phyloP scores from a whole-genome alignment of 2,329 filamentous ascomycete species.

The Clarireedia homoeocarpa region DNA sequence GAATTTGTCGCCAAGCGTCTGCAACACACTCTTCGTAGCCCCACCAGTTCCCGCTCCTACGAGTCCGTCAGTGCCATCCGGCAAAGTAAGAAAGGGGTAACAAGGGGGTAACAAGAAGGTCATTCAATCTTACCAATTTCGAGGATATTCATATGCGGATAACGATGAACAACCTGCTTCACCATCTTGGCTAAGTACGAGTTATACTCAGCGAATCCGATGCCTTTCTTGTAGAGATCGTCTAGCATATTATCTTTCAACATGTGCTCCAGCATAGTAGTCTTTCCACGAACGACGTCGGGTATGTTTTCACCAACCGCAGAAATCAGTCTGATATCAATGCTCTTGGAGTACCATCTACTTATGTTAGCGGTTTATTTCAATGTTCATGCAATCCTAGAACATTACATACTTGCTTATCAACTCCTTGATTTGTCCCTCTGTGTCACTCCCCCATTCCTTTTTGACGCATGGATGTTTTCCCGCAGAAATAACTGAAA shows the following conservation, averaged over 20 bases:
- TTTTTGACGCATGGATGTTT: background rate
- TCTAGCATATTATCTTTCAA: constrained; percentile 15
- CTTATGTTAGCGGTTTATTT: background rate
- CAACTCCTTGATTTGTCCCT: background rate
- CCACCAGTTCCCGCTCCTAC: constrained; percentile 26
- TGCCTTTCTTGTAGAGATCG: constrained; percentile 14
- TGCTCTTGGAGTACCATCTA: background rate
- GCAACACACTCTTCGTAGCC: constrained; percentile 14
- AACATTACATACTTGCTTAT: background rate
- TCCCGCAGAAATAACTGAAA: background rate
- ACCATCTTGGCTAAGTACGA: constrained; percentile 4
- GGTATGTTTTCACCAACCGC: constrained; percentile 17
- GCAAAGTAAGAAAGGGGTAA: no score
- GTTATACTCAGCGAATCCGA: constrained; percentile 5
- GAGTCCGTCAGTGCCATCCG: no score
- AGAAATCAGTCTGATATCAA: constrained; percentile 14
- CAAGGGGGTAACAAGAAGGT: background rate
- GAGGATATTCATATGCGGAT: background rate
- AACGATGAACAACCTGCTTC: background rate
- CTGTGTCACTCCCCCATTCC: background rate
- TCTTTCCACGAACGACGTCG: constrained; percentile 14
- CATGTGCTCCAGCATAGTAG: constrained; percentile 18
- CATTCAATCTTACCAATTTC: background rate
- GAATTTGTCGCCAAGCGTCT: background rate
- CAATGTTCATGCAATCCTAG: background rate